These are phyloP conservation scores for Zygosaccharomyces bailii DNA, from an alignment of 805 yeast species.

Conservation along the genomic window DNA sequence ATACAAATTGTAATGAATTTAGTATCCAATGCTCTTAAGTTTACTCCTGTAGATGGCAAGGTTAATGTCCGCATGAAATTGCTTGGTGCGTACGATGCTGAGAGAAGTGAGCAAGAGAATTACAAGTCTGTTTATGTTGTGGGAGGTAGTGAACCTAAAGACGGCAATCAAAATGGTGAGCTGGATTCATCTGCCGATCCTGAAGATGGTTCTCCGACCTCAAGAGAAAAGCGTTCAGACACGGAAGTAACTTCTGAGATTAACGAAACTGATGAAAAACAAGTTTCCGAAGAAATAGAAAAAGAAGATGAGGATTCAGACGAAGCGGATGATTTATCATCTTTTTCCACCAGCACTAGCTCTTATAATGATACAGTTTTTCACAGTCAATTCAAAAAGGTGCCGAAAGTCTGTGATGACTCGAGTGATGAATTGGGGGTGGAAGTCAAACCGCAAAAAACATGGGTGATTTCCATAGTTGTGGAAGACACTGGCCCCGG, in stretches of 20 bases:
- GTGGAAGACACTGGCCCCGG: constrained; percentile 95
- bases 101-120: constrained; percentile 40
- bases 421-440: constrained; percentile 24
- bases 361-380: constrained; percentile 45
- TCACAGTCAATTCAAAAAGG: constrained; percentile 41
- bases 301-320: constrained; percentile 10
- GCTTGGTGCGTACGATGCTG: constrained; percentile 69
- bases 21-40: constrained; percentile 85
- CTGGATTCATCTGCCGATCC: background rate
- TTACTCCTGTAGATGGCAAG: constrained; percentile 85
- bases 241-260: constrained; percentile 6
- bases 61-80: constrained; percentile 62
- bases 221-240: constrained; percentile 7
- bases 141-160: constrained; percentile 22
- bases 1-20: constrained; percentile 90
- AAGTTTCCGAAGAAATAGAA: constrained; percentile 7
- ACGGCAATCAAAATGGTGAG: constrained; percentile 5
- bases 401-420: constrained; percentile 24
- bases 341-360: constrained; percentile 29
- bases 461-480: constrained; percentile 48
- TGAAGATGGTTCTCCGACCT: background rate
- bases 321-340: constrained; percentile 16
- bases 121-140: constrained; percentile 48
- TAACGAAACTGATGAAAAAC: constrained; percentile 10
- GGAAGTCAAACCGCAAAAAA: constrained; percentile 28